Base-by-base conservation (phyloP, 208 protist species). In the Porcisia deanei region DNA sequence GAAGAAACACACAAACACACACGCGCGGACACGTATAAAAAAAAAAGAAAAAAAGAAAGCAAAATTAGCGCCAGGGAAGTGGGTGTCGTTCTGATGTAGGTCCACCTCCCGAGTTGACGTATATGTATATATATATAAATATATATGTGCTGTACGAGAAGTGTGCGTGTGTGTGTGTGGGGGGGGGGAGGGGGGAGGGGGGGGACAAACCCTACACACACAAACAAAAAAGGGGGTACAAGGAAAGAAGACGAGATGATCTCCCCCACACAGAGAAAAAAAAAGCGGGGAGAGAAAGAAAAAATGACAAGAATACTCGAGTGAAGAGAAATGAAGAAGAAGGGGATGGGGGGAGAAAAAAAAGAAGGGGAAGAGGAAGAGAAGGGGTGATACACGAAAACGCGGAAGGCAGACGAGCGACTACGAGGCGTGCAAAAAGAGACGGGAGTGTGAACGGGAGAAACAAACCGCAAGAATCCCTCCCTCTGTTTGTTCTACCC, bases 41-140 rank as follows among this genome's bases (percentile, higher is more conserved):
- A 54, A 14, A 58, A 49, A 37, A 39, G 59, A 25, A 72, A 45
- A 72, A 72, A 18, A 59, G 25, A 45, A 45, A 72, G 37, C 30
- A 6, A 45, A 72, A n/a, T 0, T 22, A 30, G 20, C 7, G 57
- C 16, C 22, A 60, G 57, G 25, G 20, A 60, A 60, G 4, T 60
- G 5, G 20, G 16, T 22, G 16, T 22, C 25, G 57, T 60, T 7
- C 14, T 22, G 7, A 30, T 60, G 14, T 45, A 3, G 45, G 12
- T 14, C 10, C 47, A 52, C 47, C 47, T 52, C 5, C 47, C 5
- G 10, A 52, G 5, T 14, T 52, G 47, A 52, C 10, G 10, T 52
- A 52, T 52, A 52, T 52, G 10, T 52, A 52, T 52, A 52, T 52
- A 49, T 49, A 52, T 52, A 52, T 52, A 52, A 14, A 52, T 52